Evolutionary conservation across 108 stramenopile genomes (phyloP).

Genomic region (Parmales sp.): DNA sequence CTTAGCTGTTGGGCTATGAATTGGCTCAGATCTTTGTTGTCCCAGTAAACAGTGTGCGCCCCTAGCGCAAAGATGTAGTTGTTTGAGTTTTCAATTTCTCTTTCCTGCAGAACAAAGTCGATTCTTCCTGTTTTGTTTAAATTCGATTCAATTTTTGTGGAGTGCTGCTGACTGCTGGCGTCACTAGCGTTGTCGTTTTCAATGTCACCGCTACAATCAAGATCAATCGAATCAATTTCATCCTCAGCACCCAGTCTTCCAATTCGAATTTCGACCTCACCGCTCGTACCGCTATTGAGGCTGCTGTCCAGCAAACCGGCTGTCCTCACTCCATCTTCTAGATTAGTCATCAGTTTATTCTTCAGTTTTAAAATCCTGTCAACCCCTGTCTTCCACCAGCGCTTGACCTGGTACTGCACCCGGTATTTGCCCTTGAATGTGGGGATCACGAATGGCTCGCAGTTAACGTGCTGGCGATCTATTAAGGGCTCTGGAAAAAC

Average conservation of each 20-base stretch:
- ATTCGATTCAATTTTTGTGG: too few species aligned
- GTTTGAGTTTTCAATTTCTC: slow-evolving; percentile 68
- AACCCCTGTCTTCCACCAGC: slow-evolving; percentile 23
- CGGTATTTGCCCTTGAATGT: slow-evolving; percentile 72
- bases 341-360: not conserved
- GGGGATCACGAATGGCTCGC: slow-evolving; percentile 54
- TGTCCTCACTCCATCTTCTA: not conserved
- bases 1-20: slow-evolving; percentile 65
- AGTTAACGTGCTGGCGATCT: slow-evolving; percentile 27
- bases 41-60: slow-evolving; percentile 69
- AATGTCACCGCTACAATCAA: too few species aligned
- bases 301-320: not conserved
- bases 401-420: slow-evolving; percentile 68
- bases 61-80: slow-evolving; percentile 72
- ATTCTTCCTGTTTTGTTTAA: slow-evolving; percentile 43
- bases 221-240: too few species aligned
- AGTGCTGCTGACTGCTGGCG: too few species aligned
- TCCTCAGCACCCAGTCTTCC: too few species aligned
- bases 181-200: too few species aligned
- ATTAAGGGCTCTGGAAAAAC: slow-evolving; percentile 53
- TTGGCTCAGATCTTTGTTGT: slow-evolving; percentile 59
- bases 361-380: not conserved
- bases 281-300: not conserved
- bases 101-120: slow-evolving; percentile 63
- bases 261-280: too few species aligned